Conservation (phyloP, 2,329 filamentous ascomycete species). For the Alternaria consortialis region DNA sequence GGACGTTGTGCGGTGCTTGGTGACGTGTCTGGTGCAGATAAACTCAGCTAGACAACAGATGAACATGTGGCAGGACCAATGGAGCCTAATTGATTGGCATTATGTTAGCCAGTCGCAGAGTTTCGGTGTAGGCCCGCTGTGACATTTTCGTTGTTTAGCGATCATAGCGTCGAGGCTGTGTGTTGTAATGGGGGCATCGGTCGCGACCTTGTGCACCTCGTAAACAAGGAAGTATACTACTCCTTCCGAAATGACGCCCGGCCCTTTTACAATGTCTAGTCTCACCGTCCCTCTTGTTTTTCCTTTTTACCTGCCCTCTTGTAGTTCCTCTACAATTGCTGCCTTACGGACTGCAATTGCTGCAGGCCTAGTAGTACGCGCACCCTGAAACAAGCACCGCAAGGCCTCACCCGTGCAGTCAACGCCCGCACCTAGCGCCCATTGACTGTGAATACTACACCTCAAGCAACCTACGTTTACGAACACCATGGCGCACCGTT, state of each 20-base stretch:
- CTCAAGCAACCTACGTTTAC: background rate
- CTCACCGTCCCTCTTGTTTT: slow-evolving; percentile 14
- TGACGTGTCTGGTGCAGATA: slow-evolving; percentile 31
- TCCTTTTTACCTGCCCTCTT: slow-evolving; percentile 7
- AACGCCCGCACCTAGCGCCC: slow-evolving; percentile 13
- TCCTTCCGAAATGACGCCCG: slow-evolving; percentile 30
- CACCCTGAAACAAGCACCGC: slow-evolving; percentile 24
- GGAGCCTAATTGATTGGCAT: slow-evolving; percentile 1
- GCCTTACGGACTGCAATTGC: slow-evolving; percentile 14
- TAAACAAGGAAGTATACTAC: slow-evolving; percentile 32
- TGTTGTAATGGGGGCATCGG: slow-evolving; percentile 1
- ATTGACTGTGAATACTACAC: slow-evolving; percentile 8
- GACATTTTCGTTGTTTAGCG: slow-evolving; percentile 12
- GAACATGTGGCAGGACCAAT: background rate
- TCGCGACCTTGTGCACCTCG: slow-evolving; percentile 17
- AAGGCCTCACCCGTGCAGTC: slow-evolving; percentile 3
- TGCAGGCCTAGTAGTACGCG: slow-evolving; percentile 18
- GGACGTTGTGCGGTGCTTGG: slow-evolving; percentile 29
- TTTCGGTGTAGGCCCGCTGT: slow-evolving; percentile 16
- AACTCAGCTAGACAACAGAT: slow-evolving; percentile 11
- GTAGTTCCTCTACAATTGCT: slow-evolving; percentile 5
- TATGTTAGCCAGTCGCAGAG: slow-evolving; percentile 1
- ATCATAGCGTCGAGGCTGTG: slow-evolving; percentile 19
- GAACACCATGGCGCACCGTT: slow-evolving; percentile 28
- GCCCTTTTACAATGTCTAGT: slow-evolving; percentile 12